Evolutionary conservation across 1,284 basidiomycete species (phyloP), one percentile per base, ranked within the genome.

Genomic region (Tilletiaria anomala): DNA sequence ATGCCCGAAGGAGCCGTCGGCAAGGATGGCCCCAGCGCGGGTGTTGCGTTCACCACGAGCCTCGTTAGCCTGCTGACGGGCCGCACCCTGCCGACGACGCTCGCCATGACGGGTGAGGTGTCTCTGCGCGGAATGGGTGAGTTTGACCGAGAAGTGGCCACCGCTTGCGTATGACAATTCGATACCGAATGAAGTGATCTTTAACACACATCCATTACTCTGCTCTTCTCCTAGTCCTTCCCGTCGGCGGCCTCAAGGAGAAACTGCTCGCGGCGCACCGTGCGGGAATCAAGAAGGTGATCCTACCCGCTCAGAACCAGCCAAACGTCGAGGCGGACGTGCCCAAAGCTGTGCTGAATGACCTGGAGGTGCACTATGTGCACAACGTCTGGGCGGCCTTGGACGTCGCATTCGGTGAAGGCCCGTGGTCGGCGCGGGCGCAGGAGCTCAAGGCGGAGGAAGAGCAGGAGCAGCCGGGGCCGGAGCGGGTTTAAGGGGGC

Each of bases 1-100:
- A 65, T 66, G 61, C 64, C 64, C 16, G 64, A 66, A 32, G 91
- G 91, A 4, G 84, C 83, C 45, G 85, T 97, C 48, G 91, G 91
- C 37, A 99, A 97, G 71, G 91, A 97, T 61, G 91, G 91, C 0
- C 91, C 91, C 0, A 87, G 83, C 53, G 91, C 91, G 0, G 91
- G 91, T 37, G 93, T 87, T 2, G 91, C 91, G 0, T 80, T 97
- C 35, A 68, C 89, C 39, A 79, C 83, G 24, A 88, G 88, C 1
- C 83, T 94, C 57, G 85, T 94, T 16, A 85, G 82, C 35, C 72
- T 96, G 47, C 82, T 94, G 70, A 57, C 60, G 24, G 47, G 51
- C 39, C 40, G 56, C 31, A 44, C 43, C 10, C 45, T 66, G 14
- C 49, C 53, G 15, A 53, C 60, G 17, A 60, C 56, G 33, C 45